Conservation (phyloP, 345 rosid genomes). For the Psidium friedrichsthalianum region DNA sequence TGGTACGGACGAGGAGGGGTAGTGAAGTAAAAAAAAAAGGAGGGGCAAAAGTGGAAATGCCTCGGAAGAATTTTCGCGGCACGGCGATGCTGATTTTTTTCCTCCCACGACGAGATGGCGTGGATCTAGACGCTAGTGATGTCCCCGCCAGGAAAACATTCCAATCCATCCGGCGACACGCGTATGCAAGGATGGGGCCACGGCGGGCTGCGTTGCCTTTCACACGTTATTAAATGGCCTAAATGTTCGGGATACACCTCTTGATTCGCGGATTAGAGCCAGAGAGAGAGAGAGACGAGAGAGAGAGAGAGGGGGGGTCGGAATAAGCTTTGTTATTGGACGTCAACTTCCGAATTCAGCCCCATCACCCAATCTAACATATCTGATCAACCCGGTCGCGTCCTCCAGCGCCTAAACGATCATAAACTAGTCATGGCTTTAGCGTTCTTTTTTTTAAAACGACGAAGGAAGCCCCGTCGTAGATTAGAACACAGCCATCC, state of each 20-base stretch:
- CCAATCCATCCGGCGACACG: background rate
- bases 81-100: background rate
- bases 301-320: no score
- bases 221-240: background rate
- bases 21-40: background rate
- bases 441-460: background rate
- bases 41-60: background rate
- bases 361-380: background rate
- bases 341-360: background rate
- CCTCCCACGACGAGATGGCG: background rate
- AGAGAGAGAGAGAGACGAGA: background rate
- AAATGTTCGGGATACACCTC: background rate
- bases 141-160: fast-evolving
- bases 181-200: background rate
- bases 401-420: background rate
- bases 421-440: background rate
- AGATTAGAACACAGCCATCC: background rate
- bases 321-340: no score
- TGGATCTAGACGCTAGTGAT: background rate
- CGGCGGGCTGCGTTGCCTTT: background rate
- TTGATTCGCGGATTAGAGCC: background rate
- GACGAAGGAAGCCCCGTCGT: background rate
- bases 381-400: background rate
- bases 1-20: background rate
- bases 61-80: background rate